phyloP scores from a whole-genome alignment of 2,329 filamentous ascomycete genomes.

The Lachnellula occidentalis region DNA sequence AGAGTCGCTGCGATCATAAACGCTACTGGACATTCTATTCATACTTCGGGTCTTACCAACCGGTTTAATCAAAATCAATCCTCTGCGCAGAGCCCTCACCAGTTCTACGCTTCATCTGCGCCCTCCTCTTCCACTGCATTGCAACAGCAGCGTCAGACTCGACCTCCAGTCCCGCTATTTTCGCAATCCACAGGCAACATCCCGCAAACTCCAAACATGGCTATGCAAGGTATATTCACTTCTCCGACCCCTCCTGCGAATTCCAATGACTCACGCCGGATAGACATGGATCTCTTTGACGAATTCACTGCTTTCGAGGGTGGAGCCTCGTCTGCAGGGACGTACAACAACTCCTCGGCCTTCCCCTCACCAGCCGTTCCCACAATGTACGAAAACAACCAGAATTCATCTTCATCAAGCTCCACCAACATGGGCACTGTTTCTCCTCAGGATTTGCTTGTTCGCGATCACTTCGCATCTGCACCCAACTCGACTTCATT shows the following conservation, averaged over 20 bases:
- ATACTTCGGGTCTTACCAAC: constrained; percentile 50
- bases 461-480: constrained; percentile 65
- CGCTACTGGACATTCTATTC: constrained; percentile 48
- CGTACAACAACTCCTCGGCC: constrained; percentile 16
- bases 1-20: constrained; percentile 55
- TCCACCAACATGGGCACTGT: constrained; percentile 62
- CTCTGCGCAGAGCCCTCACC: constrained; percentile 43
- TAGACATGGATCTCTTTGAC: constrained; percentile 52
- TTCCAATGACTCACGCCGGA: constrained; percentile 25
- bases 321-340: constrained; percentile 24
- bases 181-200: constrained; percentile 52
- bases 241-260: constrained; percentile 12
- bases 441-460: constrained; percentile 73
- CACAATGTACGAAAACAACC: constrained; percentile 47
- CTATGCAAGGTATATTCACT: constrained; percentile 47
- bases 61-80: constrained; percentile 44
- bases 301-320: constrained; percentile 52
- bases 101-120: constrained; percentile 64
- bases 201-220: constrained; percentile 45
- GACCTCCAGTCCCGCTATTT: constrained; percentile 70
- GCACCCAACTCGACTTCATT: constrained; percentile 77
- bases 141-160: constrained; percentile 46
- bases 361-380: constrained; percentile 32
- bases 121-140: constrained; percentile 54
- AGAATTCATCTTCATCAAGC: constrained; percentile 34